Evolutionary conservation across 768 basidiomycete species (phyloP).

Genomic region (Tephrocybe rancida): DNA sequence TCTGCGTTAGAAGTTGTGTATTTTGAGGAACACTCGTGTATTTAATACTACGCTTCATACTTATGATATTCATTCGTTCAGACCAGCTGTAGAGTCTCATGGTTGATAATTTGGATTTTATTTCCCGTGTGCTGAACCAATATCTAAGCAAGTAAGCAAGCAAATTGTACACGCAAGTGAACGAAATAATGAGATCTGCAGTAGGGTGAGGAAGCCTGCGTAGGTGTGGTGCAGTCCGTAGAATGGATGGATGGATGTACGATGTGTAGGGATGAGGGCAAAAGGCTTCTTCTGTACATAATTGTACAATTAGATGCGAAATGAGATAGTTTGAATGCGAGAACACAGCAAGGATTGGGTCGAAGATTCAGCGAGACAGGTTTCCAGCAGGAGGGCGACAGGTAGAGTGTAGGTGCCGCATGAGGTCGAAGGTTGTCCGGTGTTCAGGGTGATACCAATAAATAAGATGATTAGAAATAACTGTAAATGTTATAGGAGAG

Average conservation of each 20-base stretch:
- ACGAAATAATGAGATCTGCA: background rate
- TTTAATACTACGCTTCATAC: background rate
- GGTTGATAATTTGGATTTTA: constrained; percentile 6
- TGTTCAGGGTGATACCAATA: constrained; percentile 9
- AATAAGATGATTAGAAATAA: constrained; percentile 15
- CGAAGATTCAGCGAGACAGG: background rate
- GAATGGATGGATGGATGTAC: background rate
- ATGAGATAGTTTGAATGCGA: constrained; percentile 4
- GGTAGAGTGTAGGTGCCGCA: background rate
- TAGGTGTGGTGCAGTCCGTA: constrained; percentile 3
- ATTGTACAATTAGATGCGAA: constrained; percentile 16
- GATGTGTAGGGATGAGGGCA: background rate
- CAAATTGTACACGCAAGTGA: background rate
- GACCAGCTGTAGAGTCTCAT: background rate
- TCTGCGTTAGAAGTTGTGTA: background rate
- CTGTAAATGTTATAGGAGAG: constrained; percentile 55
- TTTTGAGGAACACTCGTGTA: background rate
- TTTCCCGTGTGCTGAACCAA: constrained; percentile 3
- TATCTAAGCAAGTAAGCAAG: constrained; percentile 6
- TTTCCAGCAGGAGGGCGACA: background rate
- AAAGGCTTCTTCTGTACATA: constrained; percentile 13
- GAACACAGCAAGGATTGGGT: constrained; percentile 14
- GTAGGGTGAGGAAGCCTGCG: background rate
- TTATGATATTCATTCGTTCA: background rate
- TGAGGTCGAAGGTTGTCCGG: constrained; percentile 4